Base-by-base conservation (phyloP, 352 stramenopile species). In the Phytophthora constricta region DNA sequence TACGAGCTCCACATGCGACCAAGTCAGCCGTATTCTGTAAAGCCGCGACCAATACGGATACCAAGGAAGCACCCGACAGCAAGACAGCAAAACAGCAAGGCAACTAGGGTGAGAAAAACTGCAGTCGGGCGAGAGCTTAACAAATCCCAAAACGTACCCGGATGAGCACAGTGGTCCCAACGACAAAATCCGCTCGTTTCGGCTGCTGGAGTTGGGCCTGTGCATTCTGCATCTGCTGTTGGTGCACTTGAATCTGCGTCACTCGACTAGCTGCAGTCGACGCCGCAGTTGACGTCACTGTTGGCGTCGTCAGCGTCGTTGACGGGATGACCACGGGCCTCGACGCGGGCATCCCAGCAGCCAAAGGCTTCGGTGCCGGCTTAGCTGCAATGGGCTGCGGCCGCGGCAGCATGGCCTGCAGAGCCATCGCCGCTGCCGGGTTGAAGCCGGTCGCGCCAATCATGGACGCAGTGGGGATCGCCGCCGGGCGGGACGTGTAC, bases 1-100 rank as follows among this genome's bases (percentile, higher is more conserved):
- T 90, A 3, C 82, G 78, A n/a, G 82, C 84, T 47, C 86, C 86
- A 61, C 84, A 93, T 0, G 86, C 83, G 20, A 93, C 74, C 14
- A 93, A 68, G 57, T 93, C 86, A 0, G 82, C 74, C 17, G 86
- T 91, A 70, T 84, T 84, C 86, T 93, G 48, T 31, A 57, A 10
- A 28, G 20, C 22, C n/a, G n/a, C n/a, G n/a, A n/a, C n/a, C n/a
- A n/a, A n/a, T n/a, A n/a, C n/a, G n/a, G n/a, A n/a, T n/a, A n/a
- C n/a, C n/a, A n/a, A n/a, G n/a, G n/a, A n/a, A n/a, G 2, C 17
- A 28, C 5, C 17, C 45, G 5, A 47, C 41, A 47, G 41, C 5
- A 47, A 23, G 42, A 25, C 5, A 63, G 5, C 16, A 51, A 14
- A 53, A 23, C 3, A 48, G n/a, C 7, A 47, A 19, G 50, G 22